phyloP scores from a whole-genome alignment of 2,329 filamentous ascomycete genomes.

The Pseudocercospora pini-densiflorae region DNA sequence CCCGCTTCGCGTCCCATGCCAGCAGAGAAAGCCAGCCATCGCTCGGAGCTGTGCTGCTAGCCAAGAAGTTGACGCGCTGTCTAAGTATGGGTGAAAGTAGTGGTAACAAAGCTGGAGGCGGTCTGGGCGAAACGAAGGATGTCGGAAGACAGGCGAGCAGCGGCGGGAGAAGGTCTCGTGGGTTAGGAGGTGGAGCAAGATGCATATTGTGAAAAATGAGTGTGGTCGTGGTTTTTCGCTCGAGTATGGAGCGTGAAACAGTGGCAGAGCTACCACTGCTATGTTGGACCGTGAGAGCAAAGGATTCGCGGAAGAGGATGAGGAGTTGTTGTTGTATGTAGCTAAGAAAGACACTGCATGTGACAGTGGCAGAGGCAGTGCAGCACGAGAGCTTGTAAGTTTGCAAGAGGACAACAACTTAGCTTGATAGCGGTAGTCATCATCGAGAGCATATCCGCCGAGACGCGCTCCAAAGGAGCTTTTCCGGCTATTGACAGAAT shows the following conservation, averaged over 20 bases:
- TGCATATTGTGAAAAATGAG: constrained; percentile 45
- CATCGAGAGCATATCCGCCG: neutral
- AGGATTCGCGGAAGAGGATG: neutral
- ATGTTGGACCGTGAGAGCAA: neutral
- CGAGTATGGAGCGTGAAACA: constrained; percentile 5
- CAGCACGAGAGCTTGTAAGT: neutral
- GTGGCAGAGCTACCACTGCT: constrained; percentile 14
- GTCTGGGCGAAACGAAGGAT: constrained; percentile 62
- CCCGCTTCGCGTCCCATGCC: constrained; percentile 67
- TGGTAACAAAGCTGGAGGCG: constrained; percentile 64
- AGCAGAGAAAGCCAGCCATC: constrained; percentile 70
- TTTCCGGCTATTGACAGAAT: constrained; percentile 5
- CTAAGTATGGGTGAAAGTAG: constrained; percentile 67
- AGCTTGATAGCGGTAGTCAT: neutral
- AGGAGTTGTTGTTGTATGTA: constrained; percentile 1
- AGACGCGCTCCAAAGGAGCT: neutral
- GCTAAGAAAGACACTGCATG: neutral
- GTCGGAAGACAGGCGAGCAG: constrained; percentile 67
- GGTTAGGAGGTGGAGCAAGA: constrained; percentile 57
- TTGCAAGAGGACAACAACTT: neutral
- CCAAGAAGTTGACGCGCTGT: constrained; percentile 66
- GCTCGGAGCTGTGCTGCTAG: constrained; percentile 51
- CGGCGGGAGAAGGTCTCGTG: constrained; percentile 62
- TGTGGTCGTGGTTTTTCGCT: neutral
- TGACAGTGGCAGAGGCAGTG: constrained; percentile 1